Evolutionary conservation across 345 rosid species (phyloP).

Genomic region (Salix viminalis): DNA sequence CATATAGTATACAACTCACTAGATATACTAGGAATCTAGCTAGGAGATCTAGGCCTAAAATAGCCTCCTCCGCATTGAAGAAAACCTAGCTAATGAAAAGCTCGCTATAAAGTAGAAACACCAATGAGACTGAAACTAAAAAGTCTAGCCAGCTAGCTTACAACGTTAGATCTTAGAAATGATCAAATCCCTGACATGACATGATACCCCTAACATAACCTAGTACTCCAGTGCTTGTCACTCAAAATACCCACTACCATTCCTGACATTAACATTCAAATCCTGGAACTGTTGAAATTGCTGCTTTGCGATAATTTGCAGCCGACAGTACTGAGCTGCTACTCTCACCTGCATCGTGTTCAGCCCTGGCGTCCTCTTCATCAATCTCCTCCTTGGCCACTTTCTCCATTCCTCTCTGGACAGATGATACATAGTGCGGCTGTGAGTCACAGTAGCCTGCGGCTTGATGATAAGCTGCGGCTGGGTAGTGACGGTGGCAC

Average conservation of each 20-base stretch:
- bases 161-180: conserved; percentile 8
- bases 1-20: no score
- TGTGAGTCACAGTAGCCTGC: conserved; percentile 11
- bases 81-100: not conserved
- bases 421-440: conserved; percentile 6
- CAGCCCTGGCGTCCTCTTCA: conserved; percentile 18
- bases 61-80: not conserved
- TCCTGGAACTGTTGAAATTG: conserved; percentile 33
- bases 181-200: not conserved
- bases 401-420: conserved; percentile 28
- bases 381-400: conserved; percentile 49
- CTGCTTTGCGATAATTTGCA: conserved; percentile 30
- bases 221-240: not conserved
- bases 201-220: not conserved
- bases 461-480: conserved; percentile 14
- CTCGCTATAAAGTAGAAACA: not conserved
- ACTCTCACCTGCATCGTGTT: conserved; percentile 39
- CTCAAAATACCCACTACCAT: conserved; percentile 8
- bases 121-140: not conserved
- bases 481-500: conserved; percentile 39
- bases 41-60: no score
- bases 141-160: not conserved
- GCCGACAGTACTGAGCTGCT: conserved; percentile 37
- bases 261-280: conserved; percentile 16
- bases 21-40: no score